A percentile compares a stretch with the other conserved stretches of the same genome.
Evolutionary conservation across 257 asterid species (phyloP).

Genomic region (Agastache rugosa): DNA sequence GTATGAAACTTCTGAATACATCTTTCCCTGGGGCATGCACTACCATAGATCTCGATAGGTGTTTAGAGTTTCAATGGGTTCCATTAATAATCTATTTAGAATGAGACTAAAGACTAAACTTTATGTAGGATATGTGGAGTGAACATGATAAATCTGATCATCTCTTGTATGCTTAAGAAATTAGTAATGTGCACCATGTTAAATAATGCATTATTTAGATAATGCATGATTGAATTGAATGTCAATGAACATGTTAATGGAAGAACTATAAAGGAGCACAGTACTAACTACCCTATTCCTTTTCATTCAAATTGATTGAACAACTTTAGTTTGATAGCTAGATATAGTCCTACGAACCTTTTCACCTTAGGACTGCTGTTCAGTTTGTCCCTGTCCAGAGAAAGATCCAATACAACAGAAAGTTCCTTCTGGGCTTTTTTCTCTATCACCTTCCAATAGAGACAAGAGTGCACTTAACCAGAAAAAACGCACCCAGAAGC

Average conservation of each 20-base stretch:
- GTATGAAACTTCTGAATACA: background rate
- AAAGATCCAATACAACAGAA: slow-evolving; percentile 64
- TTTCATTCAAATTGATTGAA: no score
- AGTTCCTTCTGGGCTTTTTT: slow-evolving; percentile 74
- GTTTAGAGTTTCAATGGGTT: no score
- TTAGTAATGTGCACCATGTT: background rate
- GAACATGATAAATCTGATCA: background rate
- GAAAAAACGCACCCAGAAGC: slow-evolving; percentile 91
- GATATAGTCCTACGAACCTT: no score
- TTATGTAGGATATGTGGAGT: background rate
- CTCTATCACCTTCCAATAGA: slow-evolving; percentile 75
- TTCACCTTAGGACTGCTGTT: slow-evolving; percentile 44
- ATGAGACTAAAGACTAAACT: background rate
- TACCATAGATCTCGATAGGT: no score
- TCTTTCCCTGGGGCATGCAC: no score
- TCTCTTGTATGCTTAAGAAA: background rate
- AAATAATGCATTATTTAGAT: background rate
- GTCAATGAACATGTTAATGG: background rate
- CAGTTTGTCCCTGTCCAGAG: slow-evolving; percentile 54
- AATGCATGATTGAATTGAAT: background rate
- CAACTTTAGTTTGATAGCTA: no score
- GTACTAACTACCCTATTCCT: no score
- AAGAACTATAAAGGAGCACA: no score
- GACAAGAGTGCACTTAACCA: slow-evolving; percentile 93
- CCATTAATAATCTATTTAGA: background rate